Evolutionary conservation across 1,139 yeast species (phyloP).

Genomic region (Nadsonia commutata): DNA sequence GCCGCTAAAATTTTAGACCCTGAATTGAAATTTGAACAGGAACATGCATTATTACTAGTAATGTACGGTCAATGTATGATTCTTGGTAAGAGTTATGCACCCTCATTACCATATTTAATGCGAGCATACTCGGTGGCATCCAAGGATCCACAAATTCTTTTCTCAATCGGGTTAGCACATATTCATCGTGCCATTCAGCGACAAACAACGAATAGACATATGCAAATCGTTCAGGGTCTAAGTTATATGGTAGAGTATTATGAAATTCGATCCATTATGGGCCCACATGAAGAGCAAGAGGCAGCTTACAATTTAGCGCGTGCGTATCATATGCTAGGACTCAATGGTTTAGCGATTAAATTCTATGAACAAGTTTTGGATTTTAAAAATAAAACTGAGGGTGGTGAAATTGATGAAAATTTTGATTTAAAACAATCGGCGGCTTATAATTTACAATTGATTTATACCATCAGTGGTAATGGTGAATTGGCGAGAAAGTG

Average conservation of each 20-base stretch:
- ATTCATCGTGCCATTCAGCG: constrained; percentile 91
- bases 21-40: constrained; percentile 25
- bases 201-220: constrained; percentile 68
- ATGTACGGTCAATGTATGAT: constrained; percentile 70
- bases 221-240: constrained; percentile 76
- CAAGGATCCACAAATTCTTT: constrained; percentile 64
- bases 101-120: constrained; percentile 57
- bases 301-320: constrained; percentile 74
- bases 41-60: constrained; percentile 59
- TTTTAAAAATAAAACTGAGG: constrained; percentile 10
- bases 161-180: constrained; percentile 65
- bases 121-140: constrained; percentile 29
- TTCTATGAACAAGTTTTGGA: constrained; percentile 57
- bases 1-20: constrained; percentile 56
- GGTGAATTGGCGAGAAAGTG: constrained; percentile 43
- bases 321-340: constrained; percentile 69
- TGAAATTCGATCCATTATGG: constrained; percentile 27
- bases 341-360: constrained; percentile 53
- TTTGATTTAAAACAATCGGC: constrained; percentile 60
- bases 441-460: constrained; percentile 68
- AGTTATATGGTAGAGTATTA: constrained; percentile 62
- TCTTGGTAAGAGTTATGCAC: constrained; percentile 68
- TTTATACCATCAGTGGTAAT: constrained; percentile 68
- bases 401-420: constrained; percentile 23
- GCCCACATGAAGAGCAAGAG: constrained; percentile 53